phyloP scores from a whole-genome alignment of 768 basidiomycete genomes.

The Lactifluus volemus region DNA sequence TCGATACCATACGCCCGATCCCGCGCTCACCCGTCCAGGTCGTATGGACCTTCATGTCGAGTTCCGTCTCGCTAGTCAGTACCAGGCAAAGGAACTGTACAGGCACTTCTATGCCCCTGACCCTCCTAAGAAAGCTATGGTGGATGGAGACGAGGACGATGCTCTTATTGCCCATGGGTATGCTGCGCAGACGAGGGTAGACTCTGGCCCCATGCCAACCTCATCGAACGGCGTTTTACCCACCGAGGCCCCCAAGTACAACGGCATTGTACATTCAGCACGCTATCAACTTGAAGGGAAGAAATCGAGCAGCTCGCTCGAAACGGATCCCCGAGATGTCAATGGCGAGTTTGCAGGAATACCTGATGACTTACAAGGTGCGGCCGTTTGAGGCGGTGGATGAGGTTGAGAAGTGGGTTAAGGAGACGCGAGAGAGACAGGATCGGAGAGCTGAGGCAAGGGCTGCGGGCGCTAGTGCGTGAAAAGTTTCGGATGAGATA shows the following conservation, averaged over 20 bases:
- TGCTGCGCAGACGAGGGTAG: constrained; percentile 5
- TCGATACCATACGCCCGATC: constrained; percentile 58
- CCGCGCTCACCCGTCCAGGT: constrained; percentile 68
- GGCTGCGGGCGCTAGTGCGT: not conserved
- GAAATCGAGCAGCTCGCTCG: constrained; percentile 40
- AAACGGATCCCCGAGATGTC: constrained; percentile 39
- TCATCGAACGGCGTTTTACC: not conserved
- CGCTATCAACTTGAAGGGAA: constrained; percentile 31
- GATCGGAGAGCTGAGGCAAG: constrained; percentile 18
- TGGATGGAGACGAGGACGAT: constrained; percentile 23
- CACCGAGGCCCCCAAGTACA: not conserved
- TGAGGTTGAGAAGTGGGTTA: constrained; percentile 40
- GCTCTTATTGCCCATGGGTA: constrained; percentile 20
- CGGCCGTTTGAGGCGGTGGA: constrained; percentile 47
- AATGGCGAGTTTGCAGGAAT: constrained; percentile 44
- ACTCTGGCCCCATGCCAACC: not conserved
- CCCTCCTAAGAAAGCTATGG: constrained; percentile 21
- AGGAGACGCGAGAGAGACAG: constrained; percentile 30
- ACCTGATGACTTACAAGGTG: constrained; percentile 60
- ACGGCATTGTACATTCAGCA: constrained; percentile 3
- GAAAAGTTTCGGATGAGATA: no score
- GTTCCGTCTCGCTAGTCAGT: constrained; percentile 61
- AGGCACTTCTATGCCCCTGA: constrained; percentile 55
- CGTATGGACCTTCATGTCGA: constrained; percentile 79
- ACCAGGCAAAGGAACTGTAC: constrained; percentile 60